phyloP scores from a whole-genome alignment of 176 grass and related monocot genomes.

The Alopecurus myosuroides region DNA sequence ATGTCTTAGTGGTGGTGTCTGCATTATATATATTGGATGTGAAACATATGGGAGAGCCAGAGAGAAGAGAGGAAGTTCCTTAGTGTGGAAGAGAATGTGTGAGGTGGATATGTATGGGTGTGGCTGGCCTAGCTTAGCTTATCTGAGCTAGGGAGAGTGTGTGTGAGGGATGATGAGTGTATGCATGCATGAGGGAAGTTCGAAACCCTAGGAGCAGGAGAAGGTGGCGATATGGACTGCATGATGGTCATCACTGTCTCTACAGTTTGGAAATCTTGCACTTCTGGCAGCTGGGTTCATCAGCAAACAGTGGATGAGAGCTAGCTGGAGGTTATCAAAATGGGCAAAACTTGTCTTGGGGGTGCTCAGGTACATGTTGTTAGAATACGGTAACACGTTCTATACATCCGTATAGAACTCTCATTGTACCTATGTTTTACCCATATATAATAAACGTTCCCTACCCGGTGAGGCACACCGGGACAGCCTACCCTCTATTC shows the following conservation, averaged over 20 bases:
- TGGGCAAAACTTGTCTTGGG: conserved; percentile 7
- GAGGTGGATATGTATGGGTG: conserved; percentile 30
- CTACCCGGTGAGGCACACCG: no score
- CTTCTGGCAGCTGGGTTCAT: conserved; percentile 33
- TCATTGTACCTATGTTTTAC: no score
- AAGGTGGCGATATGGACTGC: background rate
- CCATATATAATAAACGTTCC: no score
- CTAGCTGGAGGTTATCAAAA: conserved; percentile 15
- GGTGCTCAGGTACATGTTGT: conserved; percentile 34
- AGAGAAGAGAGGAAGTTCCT: conserved; percentile 24
- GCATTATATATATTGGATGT: conserved; percentile 61
- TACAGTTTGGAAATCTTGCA: conserved; percentile 23
- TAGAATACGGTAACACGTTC: no score
- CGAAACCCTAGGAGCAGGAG: conserved; percentile 34
- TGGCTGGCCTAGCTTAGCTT: background rate
- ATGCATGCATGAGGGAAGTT: conserved; percentile 20
- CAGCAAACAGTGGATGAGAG: conserved; percentile 15
- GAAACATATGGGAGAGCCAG: conserved; percentile 42
- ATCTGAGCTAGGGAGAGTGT: background rate
- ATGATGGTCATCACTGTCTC: background rate
- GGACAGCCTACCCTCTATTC: no score
- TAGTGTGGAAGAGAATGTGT: conserved; percentile 34
- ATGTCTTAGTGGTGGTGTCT: conserved; percentile 41
- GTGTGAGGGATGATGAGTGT: background rate
- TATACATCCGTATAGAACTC: no score